Evolutionary conservation across 768 basidiomycete species (phyloP), one percentile per base, ranked within the genome.

Genomic region (Calocera cornea): DNA sequence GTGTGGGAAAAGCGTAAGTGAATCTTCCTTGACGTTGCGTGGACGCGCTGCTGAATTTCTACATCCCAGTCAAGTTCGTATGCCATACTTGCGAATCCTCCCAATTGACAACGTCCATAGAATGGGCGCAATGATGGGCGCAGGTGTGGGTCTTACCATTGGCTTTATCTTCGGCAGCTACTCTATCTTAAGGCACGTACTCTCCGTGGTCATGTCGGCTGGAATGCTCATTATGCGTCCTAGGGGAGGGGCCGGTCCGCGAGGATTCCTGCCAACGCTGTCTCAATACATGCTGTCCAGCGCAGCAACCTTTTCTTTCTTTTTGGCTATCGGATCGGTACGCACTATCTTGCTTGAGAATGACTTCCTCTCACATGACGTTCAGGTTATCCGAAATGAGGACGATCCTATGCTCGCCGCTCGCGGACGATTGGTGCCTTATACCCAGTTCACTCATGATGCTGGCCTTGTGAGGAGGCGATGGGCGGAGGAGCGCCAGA

Each of bases 271-370:
- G 29, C 88, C 92, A 2, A 97, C 97, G 0, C 84, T 99, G 64
- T 95, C 95, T 16, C 92, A 95, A 73, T 98, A 97, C 77, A 99
- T 99, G 97, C 84, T 97, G 33, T 92, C 91, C 73, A 98, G 95
- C 72, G 95, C 92, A 3, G 95, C 95, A 8, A 97, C 95, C 0
- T 98, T 99, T 77, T 88, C 88, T 1, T 97, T 97, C 80, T 98
- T 98, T 87, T 87, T 98, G 69, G 85, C 92, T 41, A 91, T 97
- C 73, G 90, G 92, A 74, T 93, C 93, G 34, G 93, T 95, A 74
- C 73, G 86, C 74, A 2, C 41, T 29, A 33, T 41, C 41, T 64
- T 33, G 65, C 65, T 67, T 69, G 65, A n/a, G 24, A 24, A 44
- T 65, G 44, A 66, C 65, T 69, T 65, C 24, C 54, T 64, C 49